Base-by-base conservation (phyloP, 2,329 filamentous ascomycete species). In the Biscogniauxia mediterranea region DNA sequence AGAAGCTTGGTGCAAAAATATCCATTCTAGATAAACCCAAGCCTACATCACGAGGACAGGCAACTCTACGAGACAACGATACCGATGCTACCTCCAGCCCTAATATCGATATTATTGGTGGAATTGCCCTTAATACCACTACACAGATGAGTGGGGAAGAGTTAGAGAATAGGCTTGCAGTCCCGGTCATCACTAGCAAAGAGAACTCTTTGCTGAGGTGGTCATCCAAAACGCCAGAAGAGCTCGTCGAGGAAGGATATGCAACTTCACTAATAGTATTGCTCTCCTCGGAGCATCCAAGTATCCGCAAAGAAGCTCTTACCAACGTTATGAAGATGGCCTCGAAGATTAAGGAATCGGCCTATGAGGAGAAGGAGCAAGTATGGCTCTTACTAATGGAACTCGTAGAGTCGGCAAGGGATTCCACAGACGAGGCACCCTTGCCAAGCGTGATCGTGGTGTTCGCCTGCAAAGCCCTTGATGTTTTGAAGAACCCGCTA, bases 381-480 rank as follows among this genome's bases (percentile, higher is more conserved):
- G 78, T 93, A 5, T 93, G 90, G 80, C 81, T 97, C 9, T 83
- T 97, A 3, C 81, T 95, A 1, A 90, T 87, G 60, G 93, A 97
- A 75, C 75, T 96, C 6, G 82, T 88, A 15, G 93, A 97, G 74
- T 95, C 93, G 0, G 84, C 85, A 13, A 83, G 81, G 59, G 73
- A 78, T 7, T 73, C 79, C 42, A 82, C 89, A 54, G 78, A 85
- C 52, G 76, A 79, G 7, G 78, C 78, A 2, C 83, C 89, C 1
- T 79, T 96, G 3, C 89, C 93, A 0, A 92, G 89, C 62, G 82
- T 92, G 13, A 86, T 92, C 5, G 84, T 88, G n/a, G 85, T 89
- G 11, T 95, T 97, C 69, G 89, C 92, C 7, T 82, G 84, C 54
- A 86, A 87, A 65, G 86, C 88, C 1, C 80, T 96, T 7, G 78